A percentile compares a stretch with the other conserved stretches of the same genome.
phyloP scores from a whole-genome alignment of 2,329 filamentous ascomycete genomes.

The Fusarium kyushuense region DNA sequence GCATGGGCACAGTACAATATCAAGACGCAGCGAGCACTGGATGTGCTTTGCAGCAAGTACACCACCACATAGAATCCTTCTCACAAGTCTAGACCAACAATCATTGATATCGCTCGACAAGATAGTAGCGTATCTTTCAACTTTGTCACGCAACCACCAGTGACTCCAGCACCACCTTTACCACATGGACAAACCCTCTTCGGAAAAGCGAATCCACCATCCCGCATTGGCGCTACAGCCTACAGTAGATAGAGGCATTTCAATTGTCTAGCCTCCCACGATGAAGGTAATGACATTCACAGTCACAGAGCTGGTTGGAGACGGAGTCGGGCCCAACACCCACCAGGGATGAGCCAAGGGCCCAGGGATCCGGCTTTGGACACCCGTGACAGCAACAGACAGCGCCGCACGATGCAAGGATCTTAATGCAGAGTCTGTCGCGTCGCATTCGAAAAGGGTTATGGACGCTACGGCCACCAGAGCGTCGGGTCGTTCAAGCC shows the following conservation, averaged over 20 bases:
- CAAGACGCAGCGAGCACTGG: conserved; percentile 21
- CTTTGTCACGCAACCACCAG: conserved; percentile 40
- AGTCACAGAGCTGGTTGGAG: conserved; percentile 1
- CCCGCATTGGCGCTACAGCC: conserved; percentile 20
- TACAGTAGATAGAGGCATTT: conserved; percentile 31
- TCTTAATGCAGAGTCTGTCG: conserved; percentile 44
- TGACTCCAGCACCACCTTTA: conserved; percentile 24
- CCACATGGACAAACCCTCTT: conserved; percentile 28
- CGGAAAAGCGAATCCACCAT: conserved; percentile 18
- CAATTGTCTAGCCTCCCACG: conserved; percentile 13
- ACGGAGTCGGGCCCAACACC: conserved; percentile 15
- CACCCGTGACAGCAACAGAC: conserved; percentile 35
- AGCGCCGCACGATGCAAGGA: conserved; percentile 42
- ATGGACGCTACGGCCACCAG: conserved; percentile 47
- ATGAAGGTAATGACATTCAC: conserved; percentile 11
- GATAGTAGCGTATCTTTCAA: conserved; percentile 37
- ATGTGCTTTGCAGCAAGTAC: conserved; percentile 17
- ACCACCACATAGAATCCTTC: conserved; percentile 32
- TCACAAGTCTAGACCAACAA: conserved; percentile 22
- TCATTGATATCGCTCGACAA: conserved; percentile 31
- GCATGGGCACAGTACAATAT: conserved; percentile 18
- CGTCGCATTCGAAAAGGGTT: conserved; percentile 43
- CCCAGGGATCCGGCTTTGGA: conserved; percentile 36
- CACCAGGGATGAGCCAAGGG: conserved; percentile 34
- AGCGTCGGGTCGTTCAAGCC: conserved; percentile 44